phyloP scores from a whole-genome alignment of 2,329 filamentous ascomycete genomes.

The Ceratocystis papillata region DNA sequence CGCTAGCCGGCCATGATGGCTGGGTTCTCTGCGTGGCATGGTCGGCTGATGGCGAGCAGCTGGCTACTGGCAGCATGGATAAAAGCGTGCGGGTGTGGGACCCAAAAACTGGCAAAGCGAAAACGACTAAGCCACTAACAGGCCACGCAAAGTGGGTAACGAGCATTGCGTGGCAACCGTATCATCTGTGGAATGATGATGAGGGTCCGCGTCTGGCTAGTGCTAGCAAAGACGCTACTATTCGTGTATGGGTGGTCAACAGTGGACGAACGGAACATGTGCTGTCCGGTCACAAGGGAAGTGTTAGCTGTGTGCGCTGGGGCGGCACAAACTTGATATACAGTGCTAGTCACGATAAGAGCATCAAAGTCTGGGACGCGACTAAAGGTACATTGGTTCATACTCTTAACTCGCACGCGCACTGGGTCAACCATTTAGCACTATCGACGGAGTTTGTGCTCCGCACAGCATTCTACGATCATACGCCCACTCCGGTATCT shows the following conservation, averaged over 20 bases:
- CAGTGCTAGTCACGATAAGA: slow-evolving; percentile 82
- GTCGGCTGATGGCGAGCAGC: slow-evolving; percentile 67
- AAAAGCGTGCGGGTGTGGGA: slow-evolving; percentile 87
- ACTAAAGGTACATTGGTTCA: slow-evolving; percentile 68
- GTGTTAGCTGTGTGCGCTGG: slow-evolving; percentile 86
- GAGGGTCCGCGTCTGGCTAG: slow-evolving; percentile 65
- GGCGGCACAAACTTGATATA: slow-evolving; percentile 81
- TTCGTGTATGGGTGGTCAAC: slow-evolving; percentile 71
- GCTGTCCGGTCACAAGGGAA: slow-evolving; percentile 77
- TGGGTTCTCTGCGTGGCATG: slow-evolving; percentile 86
- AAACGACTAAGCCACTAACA: slow-evolving; percentile 58
- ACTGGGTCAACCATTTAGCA: slow-evolving; percentile 92
- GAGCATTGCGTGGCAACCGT: slow-evolving; percentile 84
- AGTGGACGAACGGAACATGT: slow-evolving; percentile 69
- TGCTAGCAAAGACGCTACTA: slow-evolving; percentile 78
- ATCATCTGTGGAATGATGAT: slow-evolving; percentile 66
- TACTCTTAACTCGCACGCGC: slow-evolving; percentile 70
- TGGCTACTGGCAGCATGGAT: slow-evolving; percentile 90
- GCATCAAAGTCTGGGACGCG: slow-evolving; percentile 80
- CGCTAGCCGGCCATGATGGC: slow-evolving; percentile 73
- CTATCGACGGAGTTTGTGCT: slow-evolving; percentile 86
- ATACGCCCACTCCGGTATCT: slow-evolving; percentile 44
- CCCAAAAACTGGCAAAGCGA: slow-evolving; percentile 62
- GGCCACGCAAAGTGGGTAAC: slow-evolving; percentile 87
- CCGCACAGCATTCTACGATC: slow-evolving; percentile 77